Conservation (phyloP, 2,329 filamentous ascomycete genomes). For the Aureobasidium leucospermi region DNA sequence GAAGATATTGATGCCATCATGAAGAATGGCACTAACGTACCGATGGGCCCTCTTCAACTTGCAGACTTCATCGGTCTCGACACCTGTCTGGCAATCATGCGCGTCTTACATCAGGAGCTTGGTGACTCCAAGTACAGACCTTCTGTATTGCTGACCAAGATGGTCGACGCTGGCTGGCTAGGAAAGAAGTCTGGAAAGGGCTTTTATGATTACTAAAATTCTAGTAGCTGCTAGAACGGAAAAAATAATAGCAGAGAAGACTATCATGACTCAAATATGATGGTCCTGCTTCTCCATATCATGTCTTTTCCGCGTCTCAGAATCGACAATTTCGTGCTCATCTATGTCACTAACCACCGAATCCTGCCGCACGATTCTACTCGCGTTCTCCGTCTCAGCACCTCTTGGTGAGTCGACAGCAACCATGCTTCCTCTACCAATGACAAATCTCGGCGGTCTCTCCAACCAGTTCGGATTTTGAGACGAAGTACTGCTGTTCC, state of each 20-base stretch:
- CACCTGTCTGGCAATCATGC: constrained; percentile 96
- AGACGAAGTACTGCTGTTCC: neutral
- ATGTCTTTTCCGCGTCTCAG: neutral
- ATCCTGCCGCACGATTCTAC: neutral
- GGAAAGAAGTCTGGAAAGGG: constrained; percentile 97
- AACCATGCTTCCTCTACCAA: neutral
- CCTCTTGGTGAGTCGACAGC: neutral
- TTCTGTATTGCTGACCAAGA: constrained; percentile 78
- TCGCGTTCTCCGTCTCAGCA: neutral
- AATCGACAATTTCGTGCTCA: neutral
- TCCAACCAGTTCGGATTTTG: neutral
- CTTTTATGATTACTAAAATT: constrained; percentile 73
- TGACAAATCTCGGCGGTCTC: neutral
- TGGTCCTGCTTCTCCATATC: neutral
- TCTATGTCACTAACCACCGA: neutral
- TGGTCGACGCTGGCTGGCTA: constrained; percentile 96
- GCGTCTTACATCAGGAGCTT: constrained; percentile 81
- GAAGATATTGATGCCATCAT: constrained; percentile 97
- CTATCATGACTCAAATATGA: neutral
- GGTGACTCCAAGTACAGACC: constrained; percentile 95
- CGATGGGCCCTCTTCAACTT: constrained; percentile 89
- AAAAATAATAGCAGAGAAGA: neutral
- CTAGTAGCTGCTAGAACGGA: no score
- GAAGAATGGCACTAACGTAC: constrained; percentile 98
- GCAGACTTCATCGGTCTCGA: constrained; percentile 97